Base-by-base conservation (phyloP, 306 rosid species). In the Castanea crenata region DNA sequence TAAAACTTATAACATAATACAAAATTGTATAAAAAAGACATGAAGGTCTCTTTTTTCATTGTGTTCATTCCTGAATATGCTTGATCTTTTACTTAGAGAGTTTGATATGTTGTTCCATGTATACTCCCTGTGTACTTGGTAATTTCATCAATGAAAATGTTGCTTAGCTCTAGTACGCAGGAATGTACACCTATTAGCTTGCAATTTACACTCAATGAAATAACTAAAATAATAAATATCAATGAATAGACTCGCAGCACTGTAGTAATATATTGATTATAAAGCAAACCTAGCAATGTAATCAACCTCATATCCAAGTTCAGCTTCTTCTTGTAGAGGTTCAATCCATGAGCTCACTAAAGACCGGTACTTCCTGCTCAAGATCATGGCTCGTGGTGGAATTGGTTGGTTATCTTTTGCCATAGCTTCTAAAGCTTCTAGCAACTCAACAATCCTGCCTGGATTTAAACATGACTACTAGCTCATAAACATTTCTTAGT, bases 241-340 rank as follows among this genome's bases (percentile, higher is more conserved):
- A 74, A 76, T 64, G 27, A 64, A 13, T 31, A 52, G 70, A 25
- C 6, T 31, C 64, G 65, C 78, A 38, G 74, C 56, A 85, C 56
- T 75, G 71, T 78, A 77, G 74, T 75, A 76, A 21, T 58, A 4
- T 10, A 64, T 44, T 19, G 52, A 67, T 71, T 44, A 64, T 67
- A 31, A 56, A 29, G 74, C 80, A 54, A 56, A 95, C 99, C 98
- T 92, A 74, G 99, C 94, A 82, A 92, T 80, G 84, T 89, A 92
- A 91, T 95, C 99, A 80, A 95, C 88, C 89, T 95, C 99, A 38
- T 90, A 88, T 83, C 99, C 99, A 84, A 91, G 96, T 80, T 92
- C 99, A 69, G 98, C 98, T 90, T 94, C 99, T 69, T 92, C 97
- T 81, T 92, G 97, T 80, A 94, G 87, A 78, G 99, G 99, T 86